Evolutionary conservation across 768 basidiomycete genomes (phyloP), one percentile per base, ranked within the genome.

Genomic region (Tulasnella sp.): DNA sequence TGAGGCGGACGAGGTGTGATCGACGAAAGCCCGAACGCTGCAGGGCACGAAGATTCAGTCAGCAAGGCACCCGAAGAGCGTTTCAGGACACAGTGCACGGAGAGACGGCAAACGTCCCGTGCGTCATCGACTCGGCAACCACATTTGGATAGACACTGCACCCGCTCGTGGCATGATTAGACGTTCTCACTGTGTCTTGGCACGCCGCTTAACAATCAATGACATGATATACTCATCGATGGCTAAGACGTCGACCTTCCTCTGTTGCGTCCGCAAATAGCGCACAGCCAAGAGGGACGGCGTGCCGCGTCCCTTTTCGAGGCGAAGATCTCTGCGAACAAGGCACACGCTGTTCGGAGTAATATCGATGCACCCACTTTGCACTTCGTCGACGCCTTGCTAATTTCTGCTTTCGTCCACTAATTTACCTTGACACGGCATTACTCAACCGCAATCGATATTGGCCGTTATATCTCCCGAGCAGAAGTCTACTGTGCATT

Each of bases 41-140:
- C n/a, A n/a, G n/a, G n/a, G n/a, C n/a, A n/a, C n/a, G n/a, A n/a
- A n/a, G n/a, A n/a, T n/a, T n/a, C n/a, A n/a, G n/a, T n/a, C n/a
- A n/a, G n/a, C n/a, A n/a, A n/a, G n/a, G n/a, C n/a, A n/a, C n/a
- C n/a, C n/a, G n/a, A n/a, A n/a, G n/a, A n/a, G n/a, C n/a, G n/a
- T n/a, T n/a, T n/a, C n/a, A n/a, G n/a, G n/a, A n/a, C n/a, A n/a
- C n/a, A n/a, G n/a, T n/a, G n/a, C n/a, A n/a, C n/a, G n/a, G n/a
- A n/a, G n/a, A n/a, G n/a, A n/a, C 64, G 64, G 34, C 64, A 69
- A 69, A 69, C 64, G 14, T 28, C 14, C 16, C 34, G 28, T 16
- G 64, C 64, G 64, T 69, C 64, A 69, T 69, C 64, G 64, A 37
- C 64, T 31, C 64, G 64, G 64, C 64, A n/a, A 28, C 24, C 31